Percentiles rank a stretch among this genome's conserved stretches.
These are phyloP conservation scores for Pelargonium citronellum DNA, from an alignment of 441 rosid genomes.

Conservation along the genomic window DNA sequence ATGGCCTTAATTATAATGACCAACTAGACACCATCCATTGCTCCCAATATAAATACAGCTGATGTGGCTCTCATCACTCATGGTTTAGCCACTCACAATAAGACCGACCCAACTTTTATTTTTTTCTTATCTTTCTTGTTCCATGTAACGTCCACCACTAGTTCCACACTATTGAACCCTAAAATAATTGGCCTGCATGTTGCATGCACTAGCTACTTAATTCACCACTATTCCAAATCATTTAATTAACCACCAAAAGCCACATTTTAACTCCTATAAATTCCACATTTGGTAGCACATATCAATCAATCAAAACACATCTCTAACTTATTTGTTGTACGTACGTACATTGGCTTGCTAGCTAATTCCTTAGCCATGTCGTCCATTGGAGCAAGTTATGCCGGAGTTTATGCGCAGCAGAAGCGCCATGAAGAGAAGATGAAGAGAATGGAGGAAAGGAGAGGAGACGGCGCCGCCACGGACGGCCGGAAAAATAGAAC, in stretches of 20 bases:
- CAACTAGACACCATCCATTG: neutral
- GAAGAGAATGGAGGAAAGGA: neutral
- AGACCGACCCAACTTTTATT: neutral
- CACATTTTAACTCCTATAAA: neutral
- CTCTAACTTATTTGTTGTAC: no score
- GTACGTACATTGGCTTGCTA: neutral
- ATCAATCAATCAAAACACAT: neutral
- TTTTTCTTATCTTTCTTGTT: neutral
- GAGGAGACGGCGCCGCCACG: neutral
- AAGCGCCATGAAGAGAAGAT: neutral
- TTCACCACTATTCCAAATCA: neutral
- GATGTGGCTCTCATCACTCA: neutral
- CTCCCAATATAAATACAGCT: neutral
- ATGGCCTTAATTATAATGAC: neutral
- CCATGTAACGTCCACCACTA: neutral
- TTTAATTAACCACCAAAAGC: neutral
- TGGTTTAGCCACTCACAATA: neutral
- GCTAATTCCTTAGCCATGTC: neutral
- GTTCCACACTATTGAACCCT: neutral
- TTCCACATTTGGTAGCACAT: neutral
- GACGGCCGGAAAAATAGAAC: neutral
- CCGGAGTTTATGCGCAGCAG: neutral
- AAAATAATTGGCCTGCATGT: neutral
- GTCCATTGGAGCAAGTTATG: slow-evolving; percentile 5
- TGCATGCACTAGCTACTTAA: neutral